Percentiles rank a stretch among this genome's conserved stretches.
These are phyloP conservation scores for Copromyces sp. DNA, from an alignment of 495 filamentous ascomycete genomes.

Conservation along the genomic window DNA sequence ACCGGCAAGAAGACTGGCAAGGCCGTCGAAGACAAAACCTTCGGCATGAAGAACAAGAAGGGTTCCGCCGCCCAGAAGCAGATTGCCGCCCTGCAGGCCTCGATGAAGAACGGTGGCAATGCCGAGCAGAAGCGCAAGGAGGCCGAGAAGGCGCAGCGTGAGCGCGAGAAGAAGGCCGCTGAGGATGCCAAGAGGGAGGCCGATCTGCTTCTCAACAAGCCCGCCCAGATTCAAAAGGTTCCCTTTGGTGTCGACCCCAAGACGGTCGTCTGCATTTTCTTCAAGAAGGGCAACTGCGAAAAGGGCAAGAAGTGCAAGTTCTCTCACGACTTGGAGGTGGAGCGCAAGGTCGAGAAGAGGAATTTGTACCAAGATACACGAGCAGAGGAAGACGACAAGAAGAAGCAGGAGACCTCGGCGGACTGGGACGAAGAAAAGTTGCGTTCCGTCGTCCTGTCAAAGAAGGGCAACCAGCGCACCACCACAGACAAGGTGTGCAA, in stretches of 20 bases:
- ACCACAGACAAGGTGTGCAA: conserved; percentile 99
- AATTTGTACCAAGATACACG: conserved; percentile 83
- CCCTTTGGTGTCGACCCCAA: conserved; percentile 97
- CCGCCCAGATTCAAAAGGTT: conserved; percentile 90
- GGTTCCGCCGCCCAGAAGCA: conserved; percentile 78
- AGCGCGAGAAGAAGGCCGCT: conserved; percentile 73
- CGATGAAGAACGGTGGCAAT: conserved; percentile 58
- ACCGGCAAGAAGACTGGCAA: conserved; percentile 46
- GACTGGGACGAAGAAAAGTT: conserved; percentile 98
- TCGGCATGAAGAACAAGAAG: conserved; percentile 99
- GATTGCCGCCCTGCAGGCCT: conserved; percentile 69
- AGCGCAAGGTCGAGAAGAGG: conserved; percentile 87
- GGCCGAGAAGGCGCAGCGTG: conserved; percentile 75
- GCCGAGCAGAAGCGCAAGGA: conserved; percentile 81
- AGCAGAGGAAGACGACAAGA: conserved; percentile 62
- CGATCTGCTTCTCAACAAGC: conserved; percentile 79
- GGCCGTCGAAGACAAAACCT: conserved; percentile 85
- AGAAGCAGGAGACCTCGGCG: conserved; percentile 86
- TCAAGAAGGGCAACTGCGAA: conserved; percentile 92
- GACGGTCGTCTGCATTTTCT: conserved; percentile 93
- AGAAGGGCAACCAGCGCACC: conserved; percentile 93
- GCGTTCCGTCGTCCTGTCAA: conserved; percentile 78
- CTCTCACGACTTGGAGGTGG: conserved; percentile 78
- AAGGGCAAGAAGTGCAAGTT: conserved; percentile 99
- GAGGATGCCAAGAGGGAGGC: conserved; percentile 72